phyloP scores from a whole-genome alignment of 306 rosid species.

The Cyamopsis tetragonoloba region DNA sequence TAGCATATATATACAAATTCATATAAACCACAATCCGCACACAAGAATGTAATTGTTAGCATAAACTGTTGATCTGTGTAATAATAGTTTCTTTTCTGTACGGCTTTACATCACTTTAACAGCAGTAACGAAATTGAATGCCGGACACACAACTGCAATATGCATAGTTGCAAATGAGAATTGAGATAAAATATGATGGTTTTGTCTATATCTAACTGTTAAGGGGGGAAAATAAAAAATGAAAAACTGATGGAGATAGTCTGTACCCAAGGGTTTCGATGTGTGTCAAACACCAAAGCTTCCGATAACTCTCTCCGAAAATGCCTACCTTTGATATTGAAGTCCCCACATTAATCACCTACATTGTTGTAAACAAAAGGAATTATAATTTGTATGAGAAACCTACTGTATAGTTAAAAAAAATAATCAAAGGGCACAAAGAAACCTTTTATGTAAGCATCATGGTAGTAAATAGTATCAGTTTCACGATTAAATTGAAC shows the following conservation, averaged over 20 bases:
- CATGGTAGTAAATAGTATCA: background rate
- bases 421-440: background rate
- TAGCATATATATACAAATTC: conserved; percentile 18
- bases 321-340: conserved; percentile 86
- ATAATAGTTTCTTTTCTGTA: background rate
- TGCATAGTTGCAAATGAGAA: background rate
- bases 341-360: conserved; percentile 90
- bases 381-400: conserved; percentile 2
- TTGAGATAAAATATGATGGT: background rate
- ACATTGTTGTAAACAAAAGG: conserved; percentile 18
- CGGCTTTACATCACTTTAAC: conserved; percentile 8
- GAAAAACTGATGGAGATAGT: conserved; percentile 16
- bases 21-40: background rate
- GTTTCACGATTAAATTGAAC: background rate
- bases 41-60: background rate
- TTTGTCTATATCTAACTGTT: background rate
- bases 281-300: conserved; percentile 95
- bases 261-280: conserved; percentile 83
- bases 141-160: background rate
- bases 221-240: background rate
- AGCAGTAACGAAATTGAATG: background rate
- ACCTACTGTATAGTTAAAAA: background rate
- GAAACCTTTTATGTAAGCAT: background rate
- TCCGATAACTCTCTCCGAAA: conserved; percentile 67
- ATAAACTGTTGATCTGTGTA: background rate